These are phyloP conservation scores for Paracoccidioides lutzii DNA, from an alignment of 2,329 filamentous ascomycete species.

Conservation along the genomic window DNA sequence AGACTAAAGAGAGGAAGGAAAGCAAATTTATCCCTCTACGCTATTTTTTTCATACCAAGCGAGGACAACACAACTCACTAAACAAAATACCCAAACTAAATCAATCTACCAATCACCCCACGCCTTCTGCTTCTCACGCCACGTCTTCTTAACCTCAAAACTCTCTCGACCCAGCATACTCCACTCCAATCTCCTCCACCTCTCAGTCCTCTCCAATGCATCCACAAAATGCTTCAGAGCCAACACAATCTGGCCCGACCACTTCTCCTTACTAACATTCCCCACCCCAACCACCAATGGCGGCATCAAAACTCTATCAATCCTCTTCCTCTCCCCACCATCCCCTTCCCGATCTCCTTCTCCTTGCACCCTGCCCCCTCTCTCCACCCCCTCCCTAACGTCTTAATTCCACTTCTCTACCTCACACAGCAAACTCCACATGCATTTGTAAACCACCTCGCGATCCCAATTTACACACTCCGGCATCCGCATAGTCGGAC, in stretches of 20 bases:
- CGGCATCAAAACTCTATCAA: constrained; percentile 38
- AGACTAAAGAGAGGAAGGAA: no score
- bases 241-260: constrained; percentile 39
- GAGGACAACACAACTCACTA: neutral
- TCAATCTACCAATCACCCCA: neutral
- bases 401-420: constrained; percentile 37
- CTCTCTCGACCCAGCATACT: constrained; percentile 15
- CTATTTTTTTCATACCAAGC: no score
- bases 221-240: constrained; percentile 42
- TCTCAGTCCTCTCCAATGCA: constrained; percentile 31
- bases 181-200: constrained; percentile 34
- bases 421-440: constrained; percentile 40
- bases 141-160: constrained; percentile 19
- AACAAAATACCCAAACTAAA: neutral
- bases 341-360: constrained; percentile 23
- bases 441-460: constrained; percentile 42
- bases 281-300: constrained; percentile 41
- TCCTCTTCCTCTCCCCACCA: constrained; percentile 17
- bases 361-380: constrained; percentile 3
- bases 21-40: no score
- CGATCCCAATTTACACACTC: constrained; percentile 35
- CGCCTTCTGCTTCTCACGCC: constrained; percentile 4
- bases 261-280: constrained; percentile 32
- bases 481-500: constrained; percentile 42
- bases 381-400: constrained; percentile 1